These are phyloP conservation scores for Aspergillus sclerotialis DNA, from an alignment of 2,329 filamentous ascomycete species.

Conservation along the genomic window DNA sequence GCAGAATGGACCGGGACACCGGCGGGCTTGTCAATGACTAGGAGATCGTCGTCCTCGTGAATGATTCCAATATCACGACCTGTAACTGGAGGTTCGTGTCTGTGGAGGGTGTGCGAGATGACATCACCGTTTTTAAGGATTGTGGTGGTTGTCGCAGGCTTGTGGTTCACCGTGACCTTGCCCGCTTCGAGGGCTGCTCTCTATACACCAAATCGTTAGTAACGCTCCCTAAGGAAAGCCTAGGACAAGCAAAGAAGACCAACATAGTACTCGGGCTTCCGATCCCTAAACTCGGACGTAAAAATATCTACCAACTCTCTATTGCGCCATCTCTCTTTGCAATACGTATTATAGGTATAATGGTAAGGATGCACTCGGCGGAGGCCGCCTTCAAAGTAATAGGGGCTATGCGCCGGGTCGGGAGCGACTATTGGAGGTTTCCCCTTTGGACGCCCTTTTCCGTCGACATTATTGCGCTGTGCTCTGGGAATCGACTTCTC, in stretches of 20 bases:
- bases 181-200: slow-evolving; percentile 72
- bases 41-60: slow-evolving; percentile 85
- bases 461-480: no score
- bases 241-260: slow-evolving; percentile 15
- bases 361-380: slow-evolving; percentile 81
- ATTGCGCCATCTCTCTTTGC: slow-evolving; percentile 88
- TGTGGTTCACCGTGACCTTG: slow-evolving; percentile 72
- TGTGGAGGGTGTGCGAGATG: slow-evolving; percentile 87
- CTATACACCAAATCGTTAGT: slow-evolving; percentile 27
- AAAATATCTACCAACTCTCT: slow-evolving; percentile 80
- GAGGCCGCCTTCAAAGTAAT: slow-evolving; percentile 76
- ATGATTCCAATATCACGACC: slow-evolving; percentile 72
- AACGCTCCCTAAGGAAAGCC: neutral
- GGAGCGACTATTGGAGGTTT: slow-evolving; percentile 10
- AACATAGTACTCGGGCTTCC: slow-evolving; percentile 80
- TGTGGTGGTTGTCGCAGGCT: slow-evolving; percentile 59
- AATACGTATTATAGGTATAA: slow-evolving; percentile 90
- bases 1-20: slow-evolving; percentile 93
- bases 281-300: slow-evolving; percentile 82
- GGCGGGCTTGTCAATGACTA: slow-evolving; percentile 95
- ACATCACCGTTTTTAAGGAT: slow-evolving; percentile 81
- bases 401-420: slow-evolving; percentile 58
- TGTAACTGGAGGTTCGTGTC: slow-evolving; percentile 90
- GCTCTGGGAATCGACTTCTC: no score
- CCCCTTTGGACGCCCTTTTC: no score